Evolutionary conservation across 1,284 basidiomycete genomes (phyloP), one percentile per base, ranked within the genome.

Genomic region (Sporisorium scitamineum): DNA sequence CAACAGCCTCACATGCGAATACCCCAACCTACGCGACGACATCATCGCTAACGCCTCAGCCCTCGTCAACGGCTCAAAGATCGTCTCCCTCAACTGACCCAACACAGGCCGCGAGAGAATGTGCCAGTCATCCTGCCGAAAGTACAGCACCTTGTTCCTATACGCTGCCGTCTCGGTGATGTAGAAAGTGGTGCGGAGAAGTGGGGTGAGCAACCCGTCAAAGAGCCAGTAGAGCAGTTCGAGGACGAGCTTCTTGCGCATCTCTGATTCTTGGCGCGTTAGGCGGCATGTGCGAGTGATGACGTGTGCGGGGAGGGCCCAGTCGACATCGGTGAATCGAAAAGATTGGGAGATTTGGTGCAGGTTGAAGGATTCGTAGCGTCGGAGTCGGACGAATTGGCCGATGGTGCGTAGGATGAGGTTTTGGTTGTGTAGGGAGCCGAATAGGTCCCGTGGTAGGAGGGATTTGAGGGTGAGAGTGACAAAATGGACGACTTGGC

Each of bases 151-250:
- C 55, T 91, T 90, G 76, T 96, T 94, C n/a, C 92, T 89, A 76
- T 92, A 94, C 2, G 91, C 92, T 6, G 92, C 91, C 0, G 95
- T 94, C 78, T 99, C 94, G 0, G 97, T 99, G 44, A 93, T 89
- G 84, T 97, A 98, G 86, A 98, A 99, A 0, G 92, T 92, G 0
- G 94, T 94, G 93, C 90, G 91, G 14, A 99, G 85, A 4, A 99
- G 87, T 0, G 92, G 90, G 3, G 94, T 87, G 7, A 99, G 83
- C 80, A 95, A 93, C 0, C 90, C 91, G 79, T 95, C 93, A 71
- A 97, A 94, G 69, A 95, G 91, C 95, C 95, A 99, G 83, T 91
- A 93, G 8, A 98, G 69, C 78, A 96, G 93, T 61, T 96, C 93
- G 80, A 93, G 90, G 0, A 94, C 84, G 13, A 98, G 86, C 80